Base-by-base conservation (phyloP, 2,329 filamentous ascomycete genomes). In the Huntiella bhutanensis region DNA sequence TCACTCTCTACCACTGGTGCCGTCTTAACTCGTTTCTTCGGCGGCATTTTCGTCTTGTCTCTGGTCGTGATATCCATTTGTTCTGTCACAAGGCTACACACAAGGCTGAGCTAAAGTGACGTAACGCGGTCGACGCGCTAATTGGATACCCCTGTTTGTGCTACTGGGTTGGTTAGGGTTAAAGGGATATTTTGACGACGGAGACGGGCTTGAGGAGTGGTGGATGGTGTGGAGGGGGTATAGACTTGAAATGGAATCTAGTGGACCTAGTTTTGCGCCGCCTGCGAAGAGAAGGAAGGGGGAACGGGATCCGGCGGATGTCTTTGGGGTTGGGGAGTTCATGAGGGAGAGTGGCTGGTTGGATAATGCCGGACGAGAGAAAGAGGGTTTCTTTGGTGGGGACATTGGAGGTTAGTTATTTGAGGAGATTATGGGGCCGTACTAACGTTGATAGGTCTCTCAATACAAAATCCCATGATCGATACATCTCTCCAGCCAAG, bases 21-120 rank as follows among this genome's bases (percentile, higher is more conserved):
- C 43, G 59, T 63, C 55, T 74, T 79, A 34, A 71, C 69, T 55
- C 75, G 80, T 60, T 85, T 86, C 52, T 75, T 72, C 1, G 79
- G 80, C 46, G 79, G 75, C 80, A 84, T 84, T 40, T 11, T 36
- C 12, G 28, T 22, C 5, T 10, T 22, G 12, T 44, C 35, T 16
- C 15, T 4, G 33, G 15, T 44, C n/a, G 28, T 32, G 12, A n/a
- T 12, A 13, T 41, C 13, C 22, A 12, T 28, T n/a, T 13, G 34
- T 3, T 11, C 11, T 12, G 34, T 36, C 34, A 12, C 22, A 28
- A 28, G 22, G 22, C 22, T 28, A 28, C 22, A 28, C 22, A 28
- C 22, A 28, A 28, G 22, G 22, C 22, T 28, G 22, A 28, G 22
- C 22, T 28, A 28, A 28, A 28, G 22, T 28, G 22, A 28, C 22